Base-by-base conservation (phyloP, 2,329 filamentous ascomycete genomes). In the Phialophora macrospora region DNA sequence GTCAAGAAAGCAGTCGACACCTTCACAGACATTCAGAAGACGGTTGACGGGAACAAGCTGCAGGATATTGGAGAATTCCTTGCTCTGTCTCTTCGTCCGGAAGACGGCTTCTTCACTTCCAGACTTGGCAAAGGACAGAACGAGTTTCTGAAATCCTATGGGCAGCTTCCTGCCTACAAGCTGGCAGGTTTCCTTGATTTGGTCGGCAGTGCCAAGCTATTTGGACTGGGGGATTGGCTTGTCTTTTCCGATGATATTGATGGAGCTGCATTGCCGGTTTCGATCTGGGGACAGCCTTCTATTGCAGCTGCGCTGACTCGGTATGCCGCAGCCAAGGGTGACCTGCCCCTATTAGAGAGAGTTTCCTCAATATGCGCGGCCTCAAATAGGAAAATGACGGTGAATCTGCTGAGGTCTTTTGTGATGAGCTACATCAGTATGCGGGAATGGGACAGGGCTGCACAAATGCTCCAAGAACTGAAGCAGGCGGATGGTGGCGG, bases 271-370 rank as follows among this genome's bases (percentile, higher is more conserved):
- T 84, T 88, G 26, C 75, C 79, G 24, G 70, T 73, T 12, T 71
- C 73, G 22, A 68, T 80, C 28, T 87, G 85, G 69, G 72, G 72
- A 2, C 75, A 85, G 66, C 79, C 79, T 32, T 75, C 76, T 55
- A 75, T 88, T 26, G 79, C 82, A 2, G 81, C 85, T 12, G 80
- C 84, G 0, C 75, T 88, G 30, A 77, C 87, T 38, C 80, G 82
- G 20, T 87, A 85, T 70, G 85, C 84, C 6, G 77, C 80, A 11
- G 80, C 81, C 20, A 81, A 80, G 46, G 81, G 87, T 66, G 74
- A 70, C 41, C 51, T 59, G 8, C 70, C 80, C 6, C 69, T 72
- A 5, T 20, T 64, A n/a, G 61, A 63, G 26, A 51, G 49, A 22
- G 55, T 72, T 24, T 41, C 34, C 12, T 66, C 24, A 20, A 52